Conservation (phyloP, 140 eudicot species). For the Oenanthe javanica region DNA sequence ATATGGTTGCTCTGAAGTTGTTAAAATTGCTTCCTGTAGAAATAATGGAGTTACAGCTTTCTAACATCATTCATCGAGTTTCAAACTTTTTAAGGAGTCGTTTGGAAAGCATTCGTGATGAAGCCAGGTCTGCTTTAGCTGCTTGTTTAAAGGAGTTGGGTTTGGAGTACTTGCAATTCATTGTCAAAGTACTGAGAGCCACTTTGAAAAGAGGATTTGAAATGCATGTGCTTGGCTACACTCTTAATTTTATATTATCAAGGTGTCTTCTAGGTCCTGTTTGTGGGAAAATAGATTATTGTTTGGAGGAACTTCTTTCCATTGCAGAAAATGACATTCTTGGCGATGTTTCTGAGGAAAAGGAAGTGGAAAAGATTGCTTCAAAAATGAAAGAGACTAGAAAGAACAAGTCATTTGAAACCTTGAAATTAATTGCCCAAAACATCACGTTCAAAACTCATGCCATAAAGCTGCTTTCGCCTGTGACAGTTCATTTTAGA, state of each 20-base stretch:
- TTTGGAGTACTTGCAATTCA: conserved; percentile 55
- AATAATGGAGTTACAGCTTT: conserved; percentile 59
- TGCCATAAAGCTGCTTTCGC: conserved; percentile 67
- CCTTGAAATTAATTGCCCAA: conserved; percentile 65
- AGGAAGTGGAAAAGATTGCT: conserved; percentile 91
- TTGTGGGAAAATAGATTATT: conserved; percentile 60
- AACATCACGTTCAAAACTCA: conserved; percentile 61
- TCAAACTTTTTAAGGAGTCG: conserved; percentile 69
- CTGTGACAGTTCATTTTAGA: conserved; percentile 45
- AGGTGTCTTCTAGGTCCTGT: conserved; percentile 36
- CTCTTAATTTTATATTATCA: conserved; percentile 62
- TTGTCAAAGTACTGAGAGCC: conserved; percentile 56
- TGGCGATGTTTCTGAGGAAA: conserved; percentile 84
- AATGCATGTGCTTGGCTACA: conserved; percentile 81
- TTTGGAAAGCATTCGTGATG: conserved; percentile 81
- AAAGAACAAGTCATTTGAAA: conserved; percentile 70
- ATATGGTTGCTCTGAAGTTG: conserved; percentile 71
- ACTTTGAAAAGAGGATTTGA: conserved; percentile 83
- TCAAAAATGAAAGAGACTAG: conserved; percentile 96
- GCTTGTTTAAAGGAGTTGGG: conserved; percentile 90
- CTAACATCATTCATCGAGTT: conserved; percentile 68
- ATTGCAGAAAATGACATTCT: conserved; percentile 68
- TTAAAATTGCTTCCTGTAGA: conserved; percentile 66
- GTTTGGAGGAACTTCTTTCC: conserved; percentile 66
- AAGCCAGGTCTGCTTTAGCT: conserved; percentile 76